Evolutionary conservation across 305 asterid genomes (phyloP), one percentile per base, ranked within the genome.

Genomic region (Solanum aculeatissimum): DNA sequence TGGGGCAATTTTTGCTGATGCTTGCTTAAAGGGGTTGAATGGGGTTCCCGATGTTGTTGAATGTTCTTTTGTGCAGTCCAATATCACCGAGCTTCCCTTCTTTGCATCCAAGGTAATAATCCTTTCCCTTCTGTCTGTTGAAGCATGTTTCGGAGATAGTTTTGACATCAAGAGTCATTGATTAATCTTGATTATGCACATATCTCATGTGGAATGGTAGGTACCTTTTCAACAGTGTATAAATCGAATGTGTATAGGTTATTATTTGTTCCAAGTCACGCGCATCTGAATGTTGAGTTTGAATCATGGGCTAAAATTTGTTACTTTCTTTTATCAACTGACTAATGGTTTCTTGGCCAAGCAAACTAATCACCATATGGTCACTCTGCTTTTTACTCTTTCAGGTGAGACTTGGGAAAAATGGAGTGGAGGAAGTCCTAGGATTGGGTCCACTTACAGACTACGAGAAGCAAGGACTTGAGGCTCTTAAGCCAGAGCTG

Each of bases 31-130:
- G 90, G 98, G 99, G 42, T 95, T 95, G 60, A 95, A 96, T 84
- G 98, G 98, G 23, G 98, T 94, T 72, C 98, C 98, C 32, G 97
- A 93, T 89, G 98, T 95, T 23, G 97, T 95, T 21, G 98, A 95
- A 86, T 95, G 98, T 63, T 85, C 99, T 4, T 95, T 86, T 83
- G 99, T 95, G 87, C 99, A 95, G 87, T 96, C 99, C 21, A 86
- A 90, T 23, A 90, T 96, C 65, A 93, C 98, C 1, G 99, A 95
- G 53, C 86, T 94, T 21, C 98, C 98, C 79, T 96, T 95, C 93
- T 96, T 95, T 65, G 97, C 99, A 85, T 96, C 98, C 43, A 95
- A 94, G 93, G 98, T 92, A 84, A 53, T 63, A 53, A 12, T 32
- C 29, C 83, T 32, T 54, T 32, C 40, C 32, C 16, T 65, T 65